Evolutionary conservation across 2,329 filamentous ascomycete species (phyloP), one percentile per base, ranked within the genome.

Genomic region (Sporothrix pseudoabietina): DNA sequence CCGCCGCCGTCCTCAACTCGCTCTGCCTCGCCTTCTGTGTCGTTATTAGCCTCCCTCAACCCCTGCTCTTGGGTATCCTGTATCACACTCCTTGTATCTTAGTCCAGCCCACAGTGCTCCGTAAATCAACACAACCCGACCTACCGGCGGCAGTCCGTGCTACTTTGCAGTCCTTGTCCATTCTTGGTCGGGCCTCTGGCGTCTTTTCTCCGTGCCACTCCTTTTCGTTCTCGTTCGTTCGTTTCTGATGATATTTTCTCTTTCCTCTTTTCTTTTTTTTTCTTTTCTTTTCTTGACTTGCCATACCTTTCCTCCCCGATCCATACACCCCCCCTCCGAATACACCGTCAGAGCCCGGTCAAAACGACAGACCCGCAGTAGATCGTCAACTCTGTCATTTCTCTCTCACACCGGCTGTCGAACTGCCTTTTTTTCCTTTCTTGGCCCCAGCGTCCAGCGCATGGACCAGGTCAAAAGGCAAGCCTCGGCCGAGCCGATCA

Each of bases 171-270:
- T 66, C 61, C 54, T 52, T 54, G 47, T 68, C 16, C 71, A 30
- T 39, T 69, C 54, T 69, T 19, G 26, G 44, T 35, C 65, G 41
- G 44, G 26, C 41, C 39, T 59, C 52, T 65, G 71, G 71, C 30
- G 55, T 73, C 72, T 54, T 73, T 69, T 71, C 74, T 68, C 66
- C 71, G 59, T 69, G 44, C 41, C 41, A 68, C 47, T 59, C 65
- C 55, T 35, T 59, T 59, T 39, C 26, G 35, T 61, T 61, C 35
- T 47, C 52, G 35, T 61, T 19, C 6, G 12, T 22, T 41, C 16
- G 22, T 52, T 49, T 52, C 66, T 39, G 26, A 12, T 35, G 8
- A 12, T 22, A 6, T 4, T 52, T n/a, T 61, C 26, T 49, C 19
- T n/a, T 55, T 63, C 8, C 7, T 26, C 19, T 63, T 41, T 49